phyloP scores from a whole-genome alignment of 1,284 basidiomycete species.

The Cutaneotrichosporon sp. region DNA sequence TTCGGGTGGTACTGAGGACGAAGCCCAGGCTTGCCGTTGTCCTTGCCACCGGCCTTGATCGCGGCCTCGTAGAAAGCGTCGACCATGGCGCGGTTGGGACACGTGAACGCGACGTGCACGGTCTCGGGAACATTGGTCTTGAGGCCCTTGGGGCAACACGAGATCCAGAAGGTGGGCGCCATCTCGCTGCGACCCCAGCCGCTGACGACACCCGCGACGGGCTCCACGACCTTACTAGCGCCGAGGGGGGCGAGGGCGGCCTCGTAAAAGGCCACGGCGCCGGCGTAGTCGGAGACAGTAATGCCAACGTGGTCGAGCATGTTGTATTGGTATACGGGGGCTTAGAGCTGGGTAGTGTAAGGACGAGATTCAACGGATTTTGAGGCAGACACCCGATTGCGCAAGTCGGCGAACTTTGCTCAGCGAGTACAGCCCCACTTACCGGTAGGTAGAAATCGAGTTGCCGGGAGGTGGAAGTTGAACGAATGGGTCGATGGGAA shows the following conservation, averaged over 20 bases:
- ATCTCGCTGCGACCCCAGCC: conserved; percentile 8
- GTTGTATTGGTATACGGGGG: too few relatives aligned
- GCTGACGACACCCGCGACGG: not conserved
- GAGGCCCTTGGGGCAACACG: not conserved
- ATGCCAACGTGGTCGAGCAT: conserved; percentile 19
- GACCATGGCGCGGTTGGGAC: not conserved
- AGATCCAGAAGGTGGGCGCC: conserved; percentile 14
- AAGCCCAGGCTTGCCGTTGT: conserved; percentile 15
- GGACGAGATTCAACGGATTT: too few relatives aligned
- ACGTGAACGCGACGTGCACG: conserved; percentile 12
- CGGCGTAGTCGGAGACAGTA: conserved; percentile 8
- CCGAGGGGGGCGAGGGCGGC: conserved; percentile 7
- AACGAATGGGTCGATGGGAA: not conserved
- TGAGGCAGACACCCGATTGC: too few relatives aligned
- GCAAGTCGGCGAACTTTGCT: too few relatives aligned
- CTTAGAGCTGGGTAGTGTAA: too few relatives aligned
- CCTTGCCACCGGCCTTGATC: conserved; percentile 10
- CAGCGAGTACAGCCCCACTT: too few relatives aligned
- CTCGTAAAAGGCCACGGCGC: conserved; percentile 15
- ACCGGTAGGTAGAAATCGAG: too few relatives aligned
- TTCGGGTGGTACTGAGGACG: conserved; percentile 14
- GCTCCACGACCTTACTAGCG: conserved; percentile 9
- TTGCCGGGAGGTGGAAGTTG: not conserved
- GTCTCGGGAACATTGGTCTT: not conserved
- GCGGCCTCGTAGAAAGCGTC: conserved; percentile 16